A percentile compares a stretch with the other conserved stretches of the same genome.
Evolutionary conservation across 306 rosid genomes (phyloP).

Genomic region (Sophora flavescens): DNA sequence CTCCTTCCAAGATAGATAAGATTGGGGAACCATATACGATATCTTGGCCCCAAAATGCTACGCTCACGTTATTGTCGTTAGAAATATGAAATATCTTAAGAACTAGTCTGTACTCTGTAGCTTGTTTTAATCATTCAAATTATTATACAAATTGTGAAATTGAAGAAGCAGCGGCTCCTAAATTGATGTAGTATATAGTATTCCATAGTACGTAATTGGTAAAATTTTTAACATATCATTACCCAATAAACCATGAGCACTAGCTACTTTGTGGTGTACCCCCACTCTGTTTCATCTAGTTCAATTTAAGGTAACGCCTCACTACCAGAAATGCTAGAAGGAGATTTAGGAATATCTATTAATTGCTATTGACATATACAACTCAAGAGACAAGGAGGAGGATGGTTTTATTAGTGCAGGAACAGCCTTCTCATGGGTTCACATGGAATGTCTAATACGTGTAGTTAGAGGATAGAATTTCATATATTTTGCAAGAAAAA

Average conservation of each 20-base stretch:
- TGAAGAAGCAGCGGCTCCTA: background rate
- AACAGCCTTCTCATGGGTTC: constrained; percentile 13
- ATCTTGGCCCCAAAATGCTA: constrained; percentile 11
- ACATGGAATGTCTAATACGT: background rate
- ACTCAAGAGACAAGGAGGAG: background rate
- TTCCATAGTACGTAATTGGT: background rate
- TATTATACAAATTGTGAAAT: background rate
- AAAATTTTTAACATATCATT: constrained; percentile 11
- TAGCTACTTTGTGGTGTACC: background rate
- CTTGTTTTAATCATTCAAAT: background rate
- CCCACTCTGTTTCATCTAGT: background rate
- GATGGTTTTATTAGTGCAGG: background rate
- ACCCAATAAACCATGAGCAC: background rate
- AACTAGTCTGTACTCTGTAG: no score
- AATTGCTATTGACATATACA: background rate
- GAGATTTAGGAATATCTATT: constrained; percentile 17
- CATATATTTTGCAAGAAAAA: background rate
- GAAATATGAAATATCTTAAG: no score
- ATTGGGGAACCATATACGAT: constrained; percentile 7
- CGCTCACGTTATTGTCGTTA: no score
- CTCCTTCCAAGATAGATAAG: constrained; percentile 35
- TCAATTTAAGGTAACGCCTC: background rate
- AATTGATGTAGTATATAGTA: background rate
- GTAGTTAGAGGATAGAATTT: constrained; percentile 9
- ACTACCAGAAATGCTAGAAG: background rate